Evolutionary conservation across 352 stramenopile genomes (phyloP).

Genomic region (Globisporangium mamillatum): DNA sequence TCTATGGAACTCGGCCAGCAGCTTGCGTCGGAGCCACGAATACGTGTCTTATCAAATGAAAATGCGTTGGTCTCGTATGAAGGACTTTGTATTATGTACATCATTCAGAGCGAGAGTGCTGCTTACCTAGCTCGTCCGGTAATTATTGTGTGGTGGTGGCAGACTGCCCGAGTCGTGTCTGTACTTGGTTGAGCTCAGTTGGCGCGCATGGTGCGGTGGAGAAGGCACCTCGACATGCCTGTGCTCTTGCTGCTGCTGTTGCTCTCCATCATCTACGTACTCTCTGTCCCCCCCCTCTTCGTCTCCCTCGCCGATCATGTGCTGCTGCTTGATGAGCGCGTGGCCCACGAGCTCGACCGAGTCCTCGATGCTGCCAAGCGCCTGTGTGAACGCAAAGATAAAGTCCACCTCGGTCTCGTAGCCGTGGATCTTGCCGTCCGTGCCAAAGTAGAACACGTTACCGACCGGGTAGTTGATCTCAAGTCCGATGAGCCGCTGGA

Average conservation of each 20-base stretch:
- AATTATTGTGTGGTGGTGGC: not conserved
- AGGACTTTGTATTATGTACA: not conserved
- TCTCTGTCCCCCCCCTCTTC: slow-evolving; percentile 24
- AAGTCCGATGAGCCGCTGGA: slow-evolving; percentile 61
- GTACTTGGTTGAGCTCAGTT: too few species aligned
- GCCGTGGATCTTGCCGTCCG: slow-evolving; percentile 47
- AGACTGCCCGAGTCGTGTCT: not conserved
- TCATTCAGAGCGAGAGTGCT: not conserved
- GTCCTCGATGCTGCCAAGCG: slow-evolving; percentile 50
- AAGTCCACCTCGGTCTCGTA: slow-evolving; percentile 68
- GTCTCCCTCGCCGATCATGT: slow-evolving; percentile 44
- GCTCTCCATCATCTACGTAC: slow-evolving; percentile 7
- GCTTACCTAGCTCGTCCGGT: not conserved
- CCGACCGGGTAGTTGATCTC: slow-evolving; percentile 48
- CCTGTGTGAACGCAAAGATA: slow-evolving; percentile 34
- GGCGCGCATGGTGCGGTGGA: too few species aligned
- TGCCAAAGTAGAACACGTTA: slow-evolving; percentile 64
- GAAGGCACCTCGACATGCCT: not conserved
- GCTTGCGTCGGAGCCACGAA: too few species aligned
- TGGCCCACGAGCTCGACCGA: slow-evolving; percentile 43
- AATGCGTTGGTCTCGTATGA: not conserved
- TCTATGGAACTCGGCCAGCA: too few species aligned
- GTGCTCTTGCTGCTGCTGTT: not conserved
- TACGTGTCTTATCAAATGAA: too few species aligned
- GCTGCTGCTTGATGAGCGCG: slow-evolving; percentile 50